Evolutionary conservation across 2,329 filamentous ascomycete species (phyloP).

Genomic region (Amylocarpus encephaloides): DNA sequence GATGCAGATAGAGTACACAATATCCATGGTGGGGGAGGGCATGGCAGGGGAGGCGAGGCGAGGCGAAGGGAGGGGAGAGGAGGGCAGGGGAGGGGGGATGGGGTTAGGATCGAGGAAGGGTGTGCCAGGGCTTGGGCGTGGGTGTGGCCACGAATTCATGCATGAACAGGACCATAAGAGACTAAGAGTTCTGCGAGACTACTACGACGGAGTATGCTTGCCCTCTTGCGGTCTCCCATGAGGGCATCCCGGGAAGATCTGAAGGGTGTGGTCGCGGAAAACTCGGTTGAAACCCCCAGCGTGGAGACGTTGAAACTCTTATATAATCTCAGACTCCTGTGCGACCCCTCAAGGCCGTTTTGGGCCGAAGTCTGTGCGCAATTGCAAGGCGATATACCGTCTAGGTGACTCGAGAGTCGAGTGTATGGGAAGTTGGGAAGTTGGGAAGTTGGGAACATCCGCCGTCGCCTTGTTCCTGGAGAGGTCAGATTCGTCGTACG

Average conservation of each 20-base stretch:
- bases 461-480: constrained; percentile 17
- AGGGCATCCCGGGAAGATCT: constrained; percentile 9
- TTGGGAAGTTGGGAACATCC: constrained; percentile 5
- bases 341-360: constrained; percentile 28
- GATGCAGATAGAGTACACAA: constrained; percentile 28
- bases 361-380: constrained; percentile 30
- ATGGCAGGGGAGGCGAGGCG: too few relatives aligned
- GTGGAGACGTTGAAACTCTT: constrained; percentile 30
- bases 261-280: constrained; percentile 14
- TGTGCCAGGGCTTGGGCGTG: constrained; percentile 20
- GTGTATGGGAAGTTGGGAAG: too few relatives aligned
- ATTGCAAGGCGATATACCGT: constrained; percentile 21
- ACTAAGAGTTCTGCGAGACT: too few relatives aligned
- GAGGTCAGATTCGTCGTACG: too few relatives aligned
- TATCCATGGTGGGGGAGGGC: constrained; percentile 25
- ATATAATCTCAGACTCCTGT: constrained; percentile 29
- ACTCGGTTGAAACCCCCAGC: constrained; percentile 28
- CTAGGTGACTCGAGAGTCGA: too few relatives aligned
- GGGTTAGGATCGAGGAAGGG: constrained; percentile 24
- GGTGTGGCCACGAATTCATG: constrained; percentile 32
- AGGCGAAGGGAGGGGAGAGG: too few relatives aligned
- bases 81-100: too few relatives aligned
- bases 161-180: constrained; percentile 30
- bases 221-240: constrained; percentile 16
- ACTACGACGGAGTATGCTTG: too few relatives aligned